Percentiles rank a stretch among this genome's conserved stretches.
Conservation (phyloP, 2,329 filamentous ascomycete species). For the Cadophora sp. region DNA sequence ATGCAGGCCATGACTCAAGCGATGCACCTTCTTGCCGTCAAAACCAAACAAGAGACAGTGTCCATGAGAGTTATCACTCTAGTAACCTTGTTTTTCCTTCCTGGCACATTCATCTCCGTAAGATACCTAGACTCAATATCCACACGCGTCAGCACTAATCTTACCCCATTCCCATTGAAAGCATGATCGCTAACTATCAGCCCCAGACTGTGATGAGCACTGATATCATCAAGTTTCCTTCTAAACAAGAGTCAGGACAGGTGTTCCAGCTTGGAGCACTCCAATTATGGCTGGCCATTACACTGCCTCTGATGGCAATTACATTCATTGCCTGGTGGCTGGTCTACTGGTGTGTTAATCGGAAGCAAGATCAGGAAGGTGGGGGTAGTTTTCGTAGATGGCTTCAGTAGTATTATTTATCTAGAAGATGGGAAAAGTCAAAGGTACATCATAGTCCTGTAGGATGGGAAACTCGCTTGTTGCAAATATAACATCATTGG, state of each 20-base stretch:
- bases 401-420: not conserved
- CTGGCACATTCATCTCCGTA: slow-evolving; percentile 52
- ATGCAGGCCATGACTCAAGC: slow-evolving; percentile 41
- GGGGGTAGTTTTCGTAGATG: not conserved
- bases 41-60: slow-evolving; percentile 49
- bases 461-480: no score
- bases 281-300: not conserved
- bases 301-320: not conserved
- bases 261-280: not conserved
- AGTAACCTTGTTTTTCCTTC: slow-evolving; percentile 52
- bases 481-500: no score
- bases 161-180: not conserved
- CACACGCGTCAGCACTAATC: not conserved
- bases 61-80: slow-evolving; percentile 52
- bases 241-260: not conserved
- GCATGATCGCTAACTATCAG: not conserved
- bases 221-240: slow-evolving; percentile 12
- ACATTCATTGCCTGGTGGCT: not conserved
- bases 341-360: not conserved
- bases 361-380: not conserved
- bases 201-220: slow-evolving; percentile 17
- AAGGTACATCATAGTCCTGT: no score
- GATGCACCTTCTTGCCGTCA: slow-evolving; percentile 46
- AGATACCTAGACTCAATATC: slow-evolving; percentile 21
- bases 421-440: no score